Evolutionary conservation across 2,329 filamentous ascomycete species (phyloP).

Genomic region (Ceratocystis colombiana): DNA sequence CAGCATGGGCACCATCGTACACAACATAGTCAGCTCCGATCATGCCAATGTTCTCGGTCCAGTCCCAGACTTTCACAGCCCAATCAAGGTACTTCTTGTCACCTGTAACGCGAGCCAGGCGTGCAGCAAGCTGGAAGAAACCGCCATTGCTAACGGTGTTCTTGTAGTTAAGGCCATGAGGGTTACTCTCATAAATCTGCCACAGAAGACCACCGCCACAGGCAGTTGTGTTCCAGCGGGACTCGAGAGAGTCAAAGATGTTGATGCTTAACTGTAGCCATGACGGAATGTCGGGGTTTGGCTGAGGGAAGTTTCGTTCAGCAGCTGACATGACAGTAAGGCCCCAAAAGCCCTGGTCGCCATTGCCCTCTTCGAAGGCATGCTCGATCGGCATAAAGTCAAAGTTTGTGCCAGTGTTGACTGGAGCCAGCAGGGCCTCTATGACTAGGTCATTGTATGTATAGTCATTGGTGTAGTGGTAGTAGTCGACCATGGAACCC

Average conservation of each 20-base stretch:
- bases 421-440: slow-evolving; percentile 47
- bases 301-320: slow-evolving; percentile 56
- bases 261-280: slow-evolving; percentile 60
- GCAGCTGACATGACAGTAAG: slow-evolving; percentile 58
- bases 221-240: slow-evolving; percentile 56
- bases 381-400: slow-evolving; percentile 52
- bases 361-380: slow-evolving; percentile 54
- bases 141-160: slow-evolving; percentile 67
- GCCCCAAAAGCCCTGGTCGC: slow-evolving; percentile 67
- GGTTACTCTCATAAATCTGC: slow-evolving; percentile 70
- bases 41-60: slow-evolving; percentile 48
- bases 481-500: slow-evolving; percentile 61
- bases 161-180: slow-evolving; percentile 69
- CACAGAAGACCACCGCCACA: slow-evolving; percentile 67
- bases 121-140: slow-evolving; percentile 72
- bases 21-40: slow-evolving; percentile 47
- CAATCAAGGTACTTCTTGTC: slow-evolving; percentile 57
- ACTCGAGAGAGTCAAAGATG: slow-evolving; percentile 60
- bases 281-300: slow-evolving; percentile 45
- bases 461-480: slow-evolving; percentile 53
- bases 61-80: slow-evolving; percentile 58
- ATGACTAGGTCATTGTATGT: slow-evolving; percentile 51
- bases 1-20: slow-evolving; percentile 51
- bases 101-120: slow-evolving; percentile 60
- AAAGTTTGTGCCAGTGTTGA: slow-evolving; percentile 45